Evolutionary conservation across 306 rosid species (phyloP), one percentile per base, ranked within the genome.

Genomic region (Acacia acuminata): DNA sequence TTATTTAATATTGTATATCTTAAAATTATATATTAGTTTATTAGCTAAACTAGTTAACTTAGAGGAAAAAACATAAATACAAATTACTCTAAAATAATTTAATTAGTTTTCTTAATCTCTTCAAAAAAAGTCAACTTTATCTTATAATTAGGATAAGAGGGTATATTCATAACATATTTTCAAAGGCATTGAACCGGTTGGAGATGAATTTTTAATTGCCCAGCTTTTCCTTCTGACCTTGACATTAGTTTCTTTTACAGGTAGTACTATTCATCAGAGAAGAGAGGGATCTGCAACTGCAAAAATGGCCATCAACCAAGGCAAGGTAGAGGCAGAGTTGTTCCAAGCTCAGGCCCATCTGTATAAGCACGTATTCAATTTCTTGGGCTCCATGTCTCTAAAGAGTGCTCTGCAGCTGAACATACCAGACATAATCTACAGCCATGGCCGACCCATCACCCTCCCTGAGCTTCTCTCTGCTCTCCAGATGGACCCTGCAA

Each of bases 361-460:
- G 13, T 71, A 71, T 30, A 71, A 45, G 15, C 58, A 71, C 7
- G 16, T 13, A 24, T 71, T 22, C 76, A 45, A 71, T 71, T 71
- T 44, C 76, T 0, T 71, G 0, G 11, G 38, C 13, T 71, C 76
- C 13, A 24, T 71, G 76, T 6, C 22, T 71, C 58, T 71, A 14
- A 71, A 71, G 32, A 44, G 40, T 45, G 58, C 58, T 14, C 6
- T 71, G n/a, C 56, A 71, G 40, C 58, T 45, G 22, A 45, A 24
- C 38, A 44, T 71, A 71, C 76, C 76, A 44, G 56, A 71, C 36
- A 22, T 22, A 71, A 71, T 71, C 58, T 58, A 71, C 22, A 24
- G 38, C 76, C 76, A 71, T 45, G 58, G 76, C 76, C 58, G 22
- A 45, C 76, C 76, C 76, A 71, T 71, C 38, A 71, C 76, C 76